Evolutionary conservation across 257 asterid genomes (phyloP).

Genomic region (Penstemon newberryi): DNA sequence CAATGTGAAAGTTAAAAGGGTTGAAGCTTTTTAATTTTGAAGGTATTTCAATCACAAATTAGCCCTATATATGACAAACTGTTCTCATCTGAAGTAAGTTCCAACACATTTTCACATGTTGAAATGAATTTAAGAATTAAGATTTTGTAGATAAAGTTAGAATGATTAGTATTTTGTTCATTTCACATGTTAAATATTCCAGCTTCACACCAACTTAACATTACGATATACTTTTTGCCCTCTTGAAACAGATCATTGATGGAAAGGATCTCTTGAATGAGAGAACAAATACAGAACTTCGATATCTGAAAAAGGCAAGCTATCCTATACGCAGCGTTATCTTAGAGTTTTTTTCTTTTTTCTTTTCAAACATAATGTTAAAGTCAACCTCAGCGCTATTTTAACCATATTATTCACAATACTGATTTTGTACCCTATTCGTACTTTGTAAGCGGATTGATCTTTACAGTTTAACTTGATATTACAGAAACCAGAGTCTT

Average conservation of each 20-base stretch:
- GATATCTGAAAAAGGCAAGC: conserved; percentile 77
- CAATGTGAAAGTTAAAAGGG: no score
- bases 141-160: neutral
- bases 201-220: neutral
- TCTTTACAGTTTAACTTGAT: conserved; percentile 1
- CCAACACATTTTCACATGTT: neutral
- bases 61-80: neutral
- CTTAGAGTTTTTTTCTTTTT: neutral
- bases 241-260: conserved; percentile 59
- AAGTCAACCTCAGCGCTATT: neutral
- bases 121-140: neutral
- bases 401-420: neutral
- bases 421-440: neutral
- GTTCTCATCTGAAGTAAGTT: neutral
- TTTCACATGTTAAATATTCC: neutral
- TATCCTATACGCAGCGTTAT: neutral
- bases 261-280: conserved; percentile 89
- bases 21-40: no score
- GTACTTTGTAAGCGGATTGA: no score
- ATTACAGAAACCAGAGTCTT: conserved; percentile 82
- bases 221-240: neutral
- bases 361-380: neutral
- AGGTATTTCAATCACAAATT: neutral
- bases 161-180: neutral
- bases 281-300: conserved; percentile 75